Conservation (phyloP, 1,139 yeast genomes). For the Scheffersomyces lignicola region DNA sequence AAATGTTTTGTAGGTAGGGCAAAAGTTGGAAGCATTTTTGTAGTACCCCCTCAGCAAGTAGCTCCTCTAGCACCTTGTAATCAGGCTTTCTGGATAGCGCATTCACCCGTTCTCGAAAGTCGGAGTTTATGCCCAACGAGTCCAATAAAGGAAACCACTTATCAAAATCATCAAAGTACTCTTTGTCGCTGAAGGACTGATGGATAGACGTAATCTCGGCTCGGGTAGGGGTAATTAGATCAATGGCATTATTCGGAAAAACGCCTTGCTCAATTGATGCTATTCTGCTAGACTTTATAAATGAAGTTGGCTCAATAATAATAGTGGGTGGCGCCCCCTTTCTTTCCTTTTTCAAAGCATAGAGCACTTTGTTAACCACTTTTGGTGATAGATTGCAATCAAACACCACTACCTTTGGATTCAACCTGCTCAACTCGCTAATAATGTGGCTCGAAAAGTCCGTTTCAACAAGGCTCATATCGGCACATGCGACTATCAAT, state of each 20-base stretch:
- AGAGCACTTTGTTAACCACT: constrained; percentile 28
- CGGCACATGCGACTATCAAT: constrained; percentile 77
- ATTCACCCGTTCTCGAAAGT: constrained; percentile 43
- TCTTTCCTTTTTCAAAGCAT: constrained; percentile 9
- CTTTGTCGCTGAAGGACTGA: constrained; percentile 46
- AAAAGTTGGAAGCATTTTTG: constrained; percentile 71
- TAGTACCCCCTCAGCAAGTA: constrained; percentile 51
- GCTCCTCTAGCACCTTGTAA: constrained; percentile 19
- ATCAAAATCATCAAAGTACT: constrained; percentile 58
- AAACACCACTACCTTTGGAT: constrained; percentile 51
- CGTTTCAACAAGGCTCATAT: constrained; percentile 67
- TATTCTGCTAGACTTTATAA: constrained; percentile 52
- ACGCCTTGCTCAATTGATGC: constrained; percentile 24
- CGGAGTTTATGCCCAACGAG: constrained; percentile 51
- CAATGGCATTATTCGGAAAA: constrained; percentile 34
- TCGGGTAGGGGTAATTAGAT: constrained; percentile 66
- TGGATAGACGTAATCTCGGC: constrained; percentile 60
- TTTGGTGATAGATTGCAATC: constrained; percentile 67
- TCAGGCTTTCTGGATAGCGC: constrained; percentile 19
- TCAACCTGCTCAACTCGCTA: constrained; percentile 25
- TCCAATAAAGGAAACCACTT: constrained; percentile 78
- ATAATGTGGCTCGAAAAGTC: constrained; percentile 42
- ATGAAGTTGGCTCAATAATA: constrained; percentile 78
- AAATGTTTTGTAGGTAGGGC: constrained; percentile 69
- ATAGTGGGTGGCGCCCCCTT: constrained; percentile 25